phyloP scores from a whole-genome alignment of 306 rosid species.

The Acmispon strigosus region DNA sequence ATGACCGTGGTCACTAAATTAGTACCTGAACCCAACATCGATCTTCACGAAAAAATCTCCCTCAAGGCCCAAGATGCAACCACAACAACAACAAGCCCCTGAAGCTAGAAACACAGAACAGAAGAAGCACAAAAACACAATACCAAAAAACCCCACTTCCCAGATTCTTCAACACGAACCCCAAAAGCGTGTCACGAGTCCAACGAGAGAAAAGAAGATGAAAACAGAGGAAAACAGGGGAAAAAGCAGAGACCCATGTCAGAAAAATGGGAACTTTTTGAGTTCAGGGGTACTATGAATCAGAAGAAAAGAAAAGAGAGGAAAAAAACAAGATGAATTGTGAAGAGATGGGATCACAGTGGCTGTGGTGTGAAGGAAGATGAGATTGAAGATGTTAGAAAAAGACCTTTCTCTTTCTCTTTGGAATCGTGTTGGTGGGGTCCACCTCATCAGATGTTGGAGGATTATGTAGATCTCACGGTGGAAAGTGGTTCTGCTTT shows the following conservation, averaged over 20 bases:
- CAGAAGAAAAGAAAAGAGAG: not conserved
- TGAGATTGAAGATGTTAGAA: slow-evolving; percentile 11
- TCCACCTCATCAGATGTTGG: slow-evolving; percentile 25
- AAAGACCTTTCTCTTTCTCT: not conserved
- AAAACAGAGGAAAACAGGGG: not conserved
- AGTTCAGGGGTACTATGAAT: not conserved
- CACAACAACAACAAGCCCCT: not conserved
- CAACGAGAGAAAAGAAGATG: not conserved
- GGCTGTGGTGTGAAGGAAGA: slow-evolving; percentile 42
- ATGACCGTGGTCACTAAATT: slow-evolving; percentile 78
- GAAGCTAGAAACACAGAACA: slow-evolving; percentile 2
- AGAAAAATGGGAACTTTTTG: slow-evolving; percentile 27
- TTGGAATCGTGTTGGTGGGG: slow-evolving; percentile 45
- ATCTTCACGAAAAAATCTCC: not conserved
- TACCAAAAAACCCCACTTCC: not conserved
- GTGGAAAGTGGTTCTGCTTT: slow-evolving; percentile 26
- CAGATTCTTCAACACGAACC: slow-evolving; percentile 4
- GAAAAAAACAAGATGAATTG: not conserved
- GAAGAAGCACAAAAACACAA: not conserved
- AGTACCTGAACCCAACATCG: slow-evolving; percentile 60
- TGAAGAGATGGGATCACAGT: slow-evolving; percentile 31
- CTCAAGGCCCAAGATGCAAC: not conserved
- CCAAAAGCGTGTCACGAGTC: not conserved
- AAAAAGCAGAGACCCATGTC: slow-evolving; percentile 28
- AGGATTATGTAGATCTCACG: slow-evolving; percentile 20